Evolutionary conservation across 768 basidiomycete genomes (phyloP), one percentile per base, ranked within the genome.

Genomic region (Nidularia pulvinata): DNA sequence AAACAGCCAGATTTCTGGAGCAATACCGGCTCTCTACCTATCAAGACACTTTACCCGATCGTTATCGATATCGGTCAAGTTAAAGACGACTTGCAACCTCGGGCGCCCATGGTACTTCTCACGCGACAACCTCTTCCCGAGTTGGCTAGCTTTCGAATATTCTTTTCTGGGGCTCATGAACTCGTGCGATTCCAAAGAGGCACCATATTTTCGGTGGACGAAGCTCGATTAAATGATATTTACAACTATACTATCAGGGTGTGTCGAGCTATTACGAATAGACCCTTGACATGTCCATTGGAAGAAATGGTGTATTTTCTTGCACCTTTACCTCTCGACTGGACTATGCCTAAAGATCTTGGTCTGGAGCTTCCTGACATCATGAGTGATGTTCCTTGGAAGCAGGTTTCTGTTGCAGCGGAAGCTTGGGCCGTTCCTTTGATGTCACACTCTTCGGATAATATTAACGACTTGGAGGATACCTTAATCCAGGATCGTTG

Each of bases 401-500:
- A 83, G 46, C 64, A 71, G 14, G 76, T 93, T 44, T 65, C 69
- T 33, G 65, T 76, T 22, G 86, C 80, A 3, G 83, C 78, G 6
- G 68, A 74, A 46, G 68, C 76, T 30, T 88, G 82, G 76, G 75
- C 76, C 46, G 68, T 73, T 7, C 74, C 79, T 3, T 72, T 92
- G 22, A 72, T 73, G 47, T 61, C 61, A 44, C 69, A 70, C 6
- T 60, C 65, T 13, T 68, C 74, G 50, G 62, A 67, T 6, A 61
- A 81, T 19, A 70, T 75, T 33, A 67, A 72, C 36, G 82, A 79
- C 48, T 65, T 88, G 16, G 61, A 76, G 48, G 88, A 91, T 60
- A 80, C 84, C 25, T 71, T 94, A 19, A 72, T 95, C 34, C 89
- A 91, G 66, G 91, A 93, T 60, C 77, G 90, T 54, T 77, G 75